Evolutionary conservation across 768 basidiomycete genomes (phyloP), one percentile per base, ranked within the genome.

Genomic region (Hericium coralloides): DNA sequence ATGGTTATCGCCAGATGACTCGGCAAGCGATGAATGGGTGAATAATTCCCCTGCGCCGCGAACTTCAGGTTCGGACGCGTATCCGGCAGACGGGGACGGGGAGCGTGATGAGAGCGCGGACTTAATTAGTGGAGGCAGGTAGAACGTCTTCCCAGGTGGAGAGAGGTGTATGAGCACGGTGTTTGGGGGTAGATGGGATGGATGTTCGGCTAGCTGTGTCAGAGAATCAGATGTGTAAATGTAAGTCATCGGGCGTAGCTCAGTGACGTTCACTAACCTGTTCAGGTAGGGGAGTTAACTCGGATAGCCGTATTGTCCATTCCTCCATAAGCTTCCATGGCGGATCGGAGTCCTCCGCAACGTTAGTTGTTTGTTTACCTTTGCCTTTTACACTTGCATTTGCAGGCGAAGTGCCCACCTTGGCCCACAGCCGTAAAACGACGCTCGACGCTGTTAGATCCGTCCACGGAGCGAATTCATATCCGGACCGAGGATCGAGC

Each of bases 41-140:
- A 60, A 50, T 20, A 48, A 38, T 17, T 71, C 65, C 6, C 62
- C 64, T 5, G 55, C 59, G 52, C 73, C 73, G 52, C 75, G 74
- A 14, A 73, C 69, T 58, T 90, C 89, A 37, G 87, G 86, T 63
- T 90, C 88, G 1, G 89, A 89, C 26, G 77, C 77, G 64, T 88
- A 89, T 9, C 84, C 87, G 25, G 65, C 65, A 45, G 79, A 72
- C 12, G 84, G 84, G n/a, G 85, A 79, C 52, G 80, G 74, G 23
- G 81, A 69, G 49, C 81, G 74, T 47, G 66, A 60, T 50, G 61
- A 64, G 23, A 59, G 63, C 45, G 68, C 59, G 57, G 59, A 45
- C 55, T 31, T 31, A 31, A 31, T 31, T 31, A 61, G 61, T 39
- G 70, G 62, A 20, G 83, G 81, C 22, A 85, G 65, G 69, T 82